Conservation (phyloP, 1,284 basidiomycete genomes). For the Papiliotrema flavescens region DNA sequence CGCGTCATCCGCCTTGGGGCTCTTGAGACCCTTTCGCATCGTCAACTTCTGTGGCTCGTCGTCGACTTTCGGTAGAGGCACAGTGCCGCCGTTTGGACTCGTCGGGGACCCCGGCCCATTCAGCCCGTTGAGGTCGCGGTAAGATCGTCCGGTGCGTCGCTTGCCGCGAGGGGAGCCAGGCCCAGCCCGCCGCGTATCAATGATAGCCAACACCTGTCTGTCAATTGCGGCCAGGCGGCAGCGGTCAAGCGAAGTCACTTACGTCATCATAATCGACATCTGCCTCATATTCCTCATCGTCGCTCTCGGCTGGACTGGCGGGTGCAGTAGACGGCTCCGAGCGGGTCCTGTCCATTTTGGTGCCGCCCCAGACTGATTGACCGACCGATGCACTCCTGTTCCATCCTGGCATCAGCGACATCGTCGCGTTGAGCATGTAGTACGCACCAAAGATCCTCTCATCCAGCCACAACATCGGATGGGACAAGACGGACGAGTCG, state of each 20-base stretch:
- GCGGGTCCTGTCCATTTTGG: slow-evolving; percentile 31
- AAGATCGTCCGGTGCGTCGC: slow-evolving; percentile 30
- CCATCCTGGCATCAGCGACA: slow-evolving; percentile 25
- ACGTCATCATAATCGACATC: slow-evolving; percentile 54
- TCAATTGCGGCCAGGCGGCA: not conserved
- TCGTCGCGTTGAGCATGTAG: no score
- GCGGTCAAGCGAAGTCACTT: slow-evolving; percentile 3
- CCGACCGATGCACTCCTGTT: slow-evolving; percentile 39
- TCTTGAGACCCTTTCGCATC: slow-evolving; percentile 11
- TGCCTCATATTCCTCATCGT: slow-evolving; percentile 48
- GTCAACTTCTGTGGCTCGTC: slow-evolving; percentile 23
- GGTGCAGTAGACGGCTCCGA: slow-evolving; percentile 37
- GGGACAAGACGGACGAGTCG: slow-evolving; percentile 45
- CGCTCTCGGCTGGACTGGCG: slow-evolving; percentile 45
- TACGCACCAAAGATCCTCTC: slow-evolving; percentile 48
- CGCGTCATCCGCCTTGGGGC: not conserved
- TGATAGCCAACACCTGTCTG: slow-evolving; percentile 39
- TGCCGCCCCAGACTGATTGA: slow-evolving; percentile 38
- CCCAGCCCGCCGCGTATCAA: slow-evolving; percentile 35
- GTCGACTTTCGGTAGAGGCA: slow-evolving; percentile 18
- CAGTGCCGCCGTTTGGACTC: not conserved
- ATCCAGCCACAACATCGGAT: slow-evolving; percentile 49
- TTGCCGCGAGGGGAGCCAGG: slow-evolving; percentile 26
- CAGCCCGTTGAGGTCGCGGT: slow-evolving; percentile 24
- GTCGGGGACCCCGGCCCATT: not conserved